Conservation (phyloP, 2,329 filamentous ascomycete species). For the Scedosporium boydii region DNA sequence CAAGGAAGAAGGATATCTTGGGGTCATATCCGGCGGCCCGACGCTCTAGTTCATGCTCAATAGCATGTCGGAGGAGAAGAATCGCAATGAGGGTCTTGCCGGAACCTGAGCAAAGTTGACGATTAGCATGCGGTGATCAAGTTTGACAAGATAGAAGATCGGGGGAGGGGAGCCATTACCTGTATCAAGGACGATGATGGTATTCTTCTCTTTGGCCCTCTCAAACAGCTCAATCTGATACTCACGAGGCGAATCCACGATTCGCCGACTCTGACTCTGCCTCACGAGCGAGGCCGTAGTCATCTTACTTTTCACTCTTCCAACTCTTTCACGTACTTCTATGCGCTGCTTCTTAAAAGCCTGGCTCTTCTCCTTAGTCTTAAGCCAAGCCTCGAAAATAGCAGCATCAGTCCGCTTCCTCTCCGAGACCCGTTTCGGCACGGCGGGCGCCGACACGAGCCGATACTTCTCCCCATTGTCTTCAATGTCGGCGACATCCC, state of each 20-base stretch:
- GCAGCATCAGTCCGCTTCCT: conserved; percentile 40
- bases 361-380: conserved; percentile 15
- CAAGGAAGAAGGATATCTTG: conserved; percentile 77
- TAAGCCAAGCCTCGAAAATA: conserved; percentile 35
- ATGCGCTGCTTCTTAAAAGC: not conserved
- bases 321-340: not conserved
- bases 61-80: conserved; percentile 64
- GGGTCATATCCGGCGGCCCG: conserved; percentile 49
- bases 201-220: conserved; percentile 72
- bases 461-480: conserved; percentile 18
- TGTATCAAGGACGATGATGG: conserved; percentile 90
- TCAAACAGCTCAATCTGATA: conserved; percentile 93
- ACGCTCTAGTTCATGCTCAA: conserved; percentile 68
- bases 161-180: conserved; percentile 34
- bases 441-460: conserved; percentile 18
- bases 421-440: conserved; percentile 30
- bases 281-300: conserved; percentile 4
- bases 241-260: conserved; percentile 71
- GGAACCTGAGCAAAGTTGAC: conserved; percentile 47
- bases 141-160: conserved; percentile 3
- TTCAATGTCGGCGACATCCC: conserved; percentile 8
- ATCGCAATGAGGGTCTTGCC: conserved; percentile 96
- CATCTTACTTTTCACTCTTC: not conserved
- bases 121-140: conserved; percentile 7
- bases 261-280: conserved; percentile 31